Evolutionary conservation across 1,139 yeast genomes (phyloP), one percentile per base, ranked within the genome.

Genomic region (Citeromyces hawaiiensis): DNA sequence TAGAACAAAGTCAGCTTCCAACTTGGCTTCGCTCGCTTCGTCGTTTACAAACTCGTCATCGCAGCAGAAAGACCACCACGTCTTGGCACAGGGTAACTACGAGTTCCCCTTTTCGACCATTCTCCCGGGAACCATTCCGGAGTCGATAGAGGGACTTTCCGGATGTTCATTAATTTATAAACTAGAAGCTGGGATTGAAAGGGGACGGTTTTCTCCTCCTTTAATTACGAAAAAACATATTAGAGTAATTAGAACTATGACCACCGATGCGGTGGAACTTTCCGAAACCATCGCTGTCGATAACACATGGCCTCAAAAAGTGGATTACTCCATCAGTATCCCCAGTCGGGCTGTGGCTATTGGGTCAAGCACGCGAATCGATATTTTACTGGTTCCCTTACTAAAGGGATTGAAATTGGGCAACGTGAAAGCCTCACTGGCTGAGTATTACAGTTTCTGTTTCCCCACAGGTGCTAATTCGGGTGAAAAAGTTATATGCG

Each of bases 231-330:
- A 75, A 48, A 83, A 78, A 50, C 88, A 80, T 51, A 48, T 93
- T 9, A 71, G 96, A 44, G 79, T 93, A 11, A 75, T 91, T n/a
- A 70, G 98, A 48, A 91, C 98, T 0, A 61, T 88, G 43, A 79
- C 95, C 0, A 73, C 94, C 1, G 97, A 88, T 57, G 75, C 94
- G 0, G 72, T 85, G 2, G 98, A 93, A 53, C 64, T 88, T 36
- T 71, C 93, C 0, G 97, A 91, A 59, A 86, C 97, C 0, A 83
- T 87, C 48, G 87, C 95, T 0, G 94, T 91, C 17, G 96, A 87
- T 53, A 91, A 91, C 55, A 80, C 91, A 0, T 93, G 99, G 99
- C 97, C 98, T 2, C 66, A 75, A 38, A 91, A 91, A 56, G 85
- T 91, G 37, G 97, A 93, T 51, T 91, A 91, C 57, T 74, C 91